Evolutionary conservation across 306 rosid species (phyloP).

Genomic region (Cicer cuneatum): DNA sequence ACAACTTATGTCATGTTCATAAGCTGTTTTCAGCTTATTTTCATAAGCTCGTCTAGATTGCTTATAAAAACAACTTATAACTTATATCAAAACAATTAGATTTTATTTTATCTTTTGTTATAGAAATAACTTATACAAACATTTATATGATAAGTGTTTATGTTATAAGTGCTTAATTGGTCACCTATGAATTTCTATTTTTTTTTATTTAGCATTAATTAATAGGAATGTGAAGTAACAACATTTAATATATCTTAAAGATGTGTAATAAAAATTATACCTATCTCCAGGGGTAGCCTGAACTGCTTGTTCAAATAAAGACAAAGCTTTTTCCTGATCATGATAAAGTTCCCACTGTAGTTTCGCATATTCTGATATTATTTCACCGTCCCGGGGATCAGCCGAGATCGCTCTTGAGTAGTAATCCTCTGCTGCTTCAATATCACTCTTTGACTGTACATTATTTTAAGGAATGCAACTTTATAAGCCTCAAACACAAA

Average conservation of each 20-base stretch:
- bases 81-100: too few relatives aligned
- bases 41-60: too few relatives aligned
- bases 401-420: slow-evolving; percentile 62
- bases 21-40: too few relatives aligned
- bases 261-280: slow-evolving; percentile 49
- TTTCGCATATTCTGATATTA: slow-evolving; percentile 66
- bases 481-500: slow-evolving; percentile 11
- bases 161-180: too few relatives aligned
- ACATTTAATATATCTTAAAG: slow-evolving; percentile 11
- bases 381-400: slow-evolving; percentile 73
- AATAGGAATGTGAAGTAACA: slow-evolving; percentile 21
- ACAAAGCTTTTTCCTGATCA: slow-evolving; percentile 56
- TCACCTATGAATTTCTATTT: not conserved
- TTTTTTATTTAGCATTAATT: not conserved
- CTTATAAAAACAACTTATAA: too few relatives aligned
- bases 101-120: too few relatives aligned
- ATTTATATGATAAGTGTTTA: too few relatives aligned
- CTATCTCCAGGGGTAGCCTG: slow-evolving; percentile 63
- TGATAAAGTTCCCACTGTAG: slow-evolving; percentile 82
- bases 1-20: too few relatives aligned
- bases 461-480: slow-evolving; percentile 28
- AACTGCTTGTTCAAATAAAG: slow-evolving; percentile 71
- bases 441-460: slow-evolving; percentile 70
- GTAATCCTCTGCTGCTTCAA: slow-evolving; percentile 69
- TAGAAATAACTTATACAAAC: too few relatives aligned